phyloP scores from a whole-genome alignment of 768 basidiomycete genomes.

The Hypholoma fasciculare region DNA sequence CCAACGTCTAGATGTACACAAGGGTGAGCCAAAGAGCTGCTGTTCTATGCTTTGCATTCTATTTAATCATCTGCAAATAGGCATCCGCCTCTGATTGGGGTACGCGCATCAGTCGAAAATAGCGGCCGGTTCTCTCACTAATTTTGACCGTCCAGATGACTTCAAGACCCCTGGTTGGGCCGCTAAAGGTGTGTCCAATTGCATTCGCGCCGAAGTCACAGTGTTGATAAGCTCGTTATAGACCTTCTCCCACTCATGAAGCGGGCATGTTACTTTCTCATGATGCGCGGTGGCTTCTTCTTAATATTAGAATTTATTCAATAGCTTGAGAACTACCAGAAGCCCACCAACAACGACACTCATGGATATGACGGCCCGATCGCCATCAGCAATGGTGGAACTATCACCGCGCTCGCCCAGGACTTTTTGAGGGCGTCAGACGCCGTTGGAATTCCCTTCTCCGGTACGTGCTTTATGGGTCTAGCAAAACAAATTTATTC shows the following conservation, averaged over 20 bases:
- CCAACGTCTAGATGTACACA: slow-evolving; percentile 57
- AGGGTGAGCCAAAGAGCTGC: slow-evolving; percentile 33
- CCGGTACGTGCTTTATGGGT: slow-evolving; percentile 39
- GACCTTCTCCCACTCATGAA: slow-evolving; percentile 76
- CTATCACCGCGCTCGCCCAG: slow-evolving; percentile 61
- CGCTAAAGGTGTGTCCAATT: slow-evolving; percentile 45
- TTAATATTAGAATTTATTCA: background rate
- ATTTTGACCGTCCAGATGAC: slow-evolving; percentile 48
- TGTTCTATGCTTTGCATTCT: background rate
- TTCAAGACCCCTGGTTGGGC: slow-evolving; percentile 75
- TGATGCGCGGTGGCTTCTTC: background rate
- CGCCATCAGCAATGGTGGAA: slow-evolving; percentile 70
- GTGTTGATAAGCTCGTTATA: slow-evolving; percentile 19
- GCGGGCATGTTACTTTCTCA: slow-evolving; percentile 33
- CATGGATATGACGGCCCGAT: slow-evolving; percentile 78
- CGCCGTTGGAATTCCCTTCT: slow-evolving; percentile 61
- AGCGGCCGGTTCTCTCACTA: background rate
- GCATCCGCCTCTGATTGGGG: slow-evolving; percentile 75
- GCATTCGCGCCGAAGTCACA: slow-evolving; percentile 1
- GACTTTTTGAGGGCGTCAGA: slow-evolving; percentile 69
- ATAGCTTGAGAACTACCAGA: slow-evolving; percentile 76
- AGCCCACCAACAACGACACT: slow-evolving; percentile 63
- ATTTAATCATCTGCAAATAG: slow-evolving; percentile 25
- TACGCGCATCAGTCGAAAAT: slow-evolving; percentile 23
- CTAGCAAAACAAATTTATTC: background rate